Evolutionary conservation across 352 stramenopile genomes (phyloP).

Genomic region (Ochromonadaceae sp.): DNA sequence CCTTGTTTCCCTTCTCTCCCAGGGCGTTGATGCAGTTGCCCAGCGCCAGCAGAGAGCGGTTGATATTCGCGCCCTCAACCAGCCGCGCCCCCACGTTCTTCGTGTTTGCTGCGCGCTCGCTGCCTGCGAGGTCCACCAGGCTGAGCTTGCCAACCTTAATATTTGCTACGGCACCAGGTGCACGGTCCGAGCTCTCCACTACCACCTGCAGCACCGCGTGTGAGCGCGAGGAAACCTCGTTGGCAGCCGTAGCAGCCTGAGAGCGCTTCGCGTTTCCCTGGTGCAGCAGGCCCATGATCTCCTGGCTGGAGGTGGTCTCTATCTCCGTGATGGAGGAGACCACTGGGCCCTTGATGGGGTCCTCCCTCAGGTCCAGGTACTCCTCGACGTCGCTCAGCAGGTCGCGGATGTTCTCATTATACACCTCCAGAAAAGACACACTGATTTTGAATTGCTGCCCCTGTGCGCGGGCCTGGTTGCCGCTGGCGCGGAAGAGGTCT

Average conservation of each 20-base stretch:
- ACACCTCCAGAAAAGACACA: slow-evolving; percentile 64
- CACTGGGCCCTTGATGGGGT: slow-evolving; percentile 53
- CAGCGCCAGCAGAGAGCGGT: slow-evolving; percentile 63
- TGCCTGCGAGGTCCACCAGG: slow-evolving; percentile 69
- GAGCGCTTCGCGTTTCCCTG: slow-evolving; percentile 58
- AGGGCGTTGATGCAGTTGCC: slow-evolving; percentile 83
- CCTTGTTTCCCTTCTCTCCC: slow-evolving; percentile 46
- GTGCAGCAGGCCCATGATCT: slow-evolving; percentile 64
- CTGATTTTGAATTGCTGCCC: slow-evolving; percentile 46
- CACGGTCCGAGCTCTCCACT: slow-evolving; percentile 42
- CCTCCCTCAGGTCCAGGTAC: slow-evolving; percentile 51
- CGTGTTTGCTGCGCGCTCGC: slow-evolving; percentile 65
- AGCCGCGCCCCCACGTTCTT: slow-evolving; percentile 62
- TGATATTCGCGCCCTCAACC: slow-evolving; percentile 76
- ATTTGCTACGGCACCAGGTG: slow-evolving; percentile 37
- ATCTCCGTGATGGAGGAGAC: slow-evolving; percentile 65
- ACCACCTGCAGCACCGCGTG: slow-evolving; percentile 48
- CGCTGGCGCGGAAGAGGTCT: slow-evolving; percentile 44
- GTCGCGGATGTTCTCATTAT: slow-evolving; percentile 82
- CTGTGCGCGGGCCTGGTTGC: slow-evolving; percentile 17
- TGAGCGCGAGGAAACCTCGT: slow-evolving; percentile 61
- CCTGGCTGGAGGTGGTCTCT: slow-evolving; percentile 40
- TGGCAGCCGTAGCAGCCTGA: slow-evolving; percentile 64
- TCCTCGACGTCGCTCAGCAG: slow-evolving; percentile 34
- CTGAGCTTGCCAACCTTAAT: slow-evolving; percentile 63